Evolutionary conservation across 495 filamentous ascomycete genomes (phyloP), one percentile per base, ranked within the genome.

Genomic region (Neurospora sp.): DNA sequence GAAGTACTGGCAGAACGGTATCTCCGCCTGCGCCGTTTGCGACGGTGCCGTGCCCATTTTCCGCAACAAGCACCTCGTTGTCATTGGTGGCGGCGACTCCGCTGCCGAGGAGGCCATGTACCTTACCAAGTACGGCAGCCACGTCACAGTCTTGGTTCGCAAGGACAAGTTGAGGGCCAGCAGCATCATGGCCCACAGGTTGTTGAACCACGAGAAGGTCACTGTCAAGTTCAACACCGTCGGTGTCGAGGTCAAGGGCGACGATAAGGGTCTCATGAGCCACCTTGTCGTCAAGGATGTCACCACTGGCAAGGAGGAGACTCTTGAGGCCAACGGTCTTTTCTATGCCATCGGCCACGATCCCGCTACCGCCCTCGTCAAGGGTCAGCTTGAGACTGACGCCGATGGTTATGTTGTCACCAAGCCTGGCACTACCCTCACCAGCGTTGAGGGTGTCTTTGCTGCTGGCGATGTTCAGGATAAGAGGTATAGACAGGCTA

Each of bases 271-370:
- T 14, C 81, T 98, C 76, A 97, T 97, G 93, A 93, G 90, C 79
- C 88, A 91, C 76, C 84, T 99, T 73, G 85, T 88, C 18, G 86
- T 98, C 76, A 93, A 92, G 87, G 86, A 97, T 79, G 88, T 90
- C n/a, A 82, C 86, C 78, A 91, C 89, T 69, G 93, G 92, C n/a
- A 77, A 91, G 82, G 89, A 90, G 80, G 91, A 94, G 85, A 89
- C 90, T 14, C 83, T 98, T 40, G 90, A 92, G 75, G 94, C 96
- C 14, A 97, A 93, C 81, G 96, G 96, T 71, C 85, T 99, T 23
- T 99, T 99, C 85, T 99, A 99, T 82, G 96, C 96, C 77, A 90
- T 99, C 76, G 96, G 96, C 5, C 96, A 99, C 83, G 94, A 98
- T 81, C 96, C 96, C 6, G 96, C 96, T 73, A 99, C 93, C 11